Evolutionary conservation across 140 eudicot species (phyloP).

Genomic region (Bidens hawaiensis): DNA sequence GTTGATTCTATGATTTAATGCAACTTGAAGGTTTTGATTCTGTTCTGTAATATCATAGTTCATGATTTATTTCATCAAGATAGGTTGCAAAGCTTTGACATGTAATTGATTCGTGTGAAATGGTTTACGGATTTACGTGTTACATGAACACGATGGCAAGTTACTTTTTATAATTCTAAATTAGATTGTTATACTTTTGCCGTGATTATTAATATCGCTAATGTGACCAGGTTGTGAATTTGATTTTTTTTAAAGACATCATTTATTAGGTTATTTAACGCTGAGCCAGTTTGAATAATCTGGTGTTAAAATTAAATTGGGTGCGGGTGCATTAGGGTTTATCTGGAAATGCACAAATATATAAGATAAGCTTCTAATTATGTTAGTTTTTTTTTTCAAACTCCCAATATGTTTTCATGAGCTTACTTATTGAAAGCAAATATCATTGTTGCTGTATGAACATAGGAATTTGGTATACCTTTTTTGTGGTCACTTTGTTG

Average conservation of each 20-base stretch:
- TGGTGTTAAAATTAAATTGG: background rate
- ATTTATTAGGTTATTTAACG: background rate
- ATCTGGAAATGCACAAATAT: background rate
- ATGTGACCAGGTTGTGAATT: background rate
- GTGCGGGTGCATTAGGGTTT: conserved; percentile 13
- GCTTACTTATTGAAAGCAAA: background rate
- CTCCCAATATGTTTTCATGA: background rate
- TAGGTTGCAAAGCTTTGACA: too few relatives aligned
- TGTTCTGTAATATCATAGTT: too few relatives aligned
- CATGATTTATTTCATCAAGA: too few relatives aligned
- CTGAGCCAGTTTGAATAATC: background rate
- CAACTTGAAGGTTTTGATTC: too few relatives aligned
- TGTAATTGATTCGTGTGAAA: too few relatives aligned
- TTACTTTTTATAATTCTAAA: background rate
- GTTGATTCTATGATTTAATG: too few relatives aligned
- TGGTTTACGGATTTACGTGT: background rate
- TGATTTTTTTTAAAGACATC: background rate
- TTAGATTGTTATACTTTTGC: background rate
- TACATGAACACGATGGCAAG: too few relatives aligned
- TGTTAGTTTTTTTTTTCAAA: background rate
- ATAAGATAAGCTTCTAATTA: background rate
- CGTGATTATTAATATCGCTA: background rate
- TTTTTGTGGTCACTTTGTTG: background rate
- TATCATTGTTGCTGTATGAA: background rate
- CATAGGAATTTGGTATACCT: background rate